Evolutionary conservation across 2,329 filamentous ascomycete genomes (phyloP).

Genomic region (Sclerotinia minor): DNA sequence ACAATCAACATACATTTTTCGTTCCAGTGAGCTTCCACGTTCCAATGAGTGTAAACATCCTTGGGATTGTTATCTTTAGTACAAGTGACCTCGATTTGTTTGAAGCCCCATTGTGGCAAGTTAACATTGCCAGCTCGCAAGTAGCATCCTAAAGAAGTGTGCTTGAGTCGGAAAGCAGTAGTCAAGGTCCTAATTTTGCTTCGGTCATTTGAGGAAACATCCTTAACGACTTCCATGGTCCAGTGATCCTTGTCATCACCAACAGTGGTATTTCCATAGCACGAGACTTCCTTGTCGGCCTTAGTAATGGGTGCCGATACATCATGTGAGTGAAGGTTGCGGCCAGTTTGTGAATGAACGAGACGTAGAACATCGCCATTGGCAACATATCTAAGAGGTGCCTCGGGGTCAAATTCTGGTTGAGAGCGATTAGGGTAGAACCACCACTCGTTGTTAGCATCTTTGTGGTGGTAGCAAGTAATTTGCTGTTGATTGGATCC

Average conservation of each 20-base stretch:
- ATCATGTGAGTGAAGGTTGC: constrained; percentile 93
- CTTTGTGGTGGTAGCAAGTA: constrained; percentile 99
- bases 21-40: constrained; percentile 92
- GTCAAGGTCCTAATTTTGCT: constrained; percentile 88
- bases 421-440: constrained; percentile 91
- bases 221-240: constrained; percentile 86
- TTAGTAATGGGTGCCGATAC: constrained; percentile 89
- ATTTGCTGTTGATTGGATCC: constrained; percentile 94
- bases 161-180: constrained; percentile 85
- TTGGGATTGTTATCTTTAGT: constrained; percentile 88
- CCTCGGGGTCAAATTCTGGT: constrained; percentile 68
- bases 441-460: constrained; percentile 99
- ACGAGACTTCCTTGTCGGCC: constrained; percentile 87
- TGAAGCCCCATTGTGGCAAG: constrained; percentile 98
- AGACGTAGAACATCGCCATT: constrained; percentile 80
- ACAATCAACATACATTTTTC: constrained; percentile 71
- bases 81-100: constrained; percentile 97
- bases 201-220: constrained; percentile 75
- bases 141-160: constrained; percentile 83
- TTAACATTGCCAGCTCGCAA: constrained; percentile 94
- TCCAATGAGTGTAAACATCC: constrained; percentile 98
- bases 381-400: constrained; percentile 70
- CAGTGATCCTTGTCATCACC: constrained; percentile 98
- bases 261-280: constrained; percentile 91
- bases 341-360: constrained; percentile 92